phyloP scores from a whole-genome alignment of 768 basidiomycete species.

The Leccinum subgranulosum region DNA sequence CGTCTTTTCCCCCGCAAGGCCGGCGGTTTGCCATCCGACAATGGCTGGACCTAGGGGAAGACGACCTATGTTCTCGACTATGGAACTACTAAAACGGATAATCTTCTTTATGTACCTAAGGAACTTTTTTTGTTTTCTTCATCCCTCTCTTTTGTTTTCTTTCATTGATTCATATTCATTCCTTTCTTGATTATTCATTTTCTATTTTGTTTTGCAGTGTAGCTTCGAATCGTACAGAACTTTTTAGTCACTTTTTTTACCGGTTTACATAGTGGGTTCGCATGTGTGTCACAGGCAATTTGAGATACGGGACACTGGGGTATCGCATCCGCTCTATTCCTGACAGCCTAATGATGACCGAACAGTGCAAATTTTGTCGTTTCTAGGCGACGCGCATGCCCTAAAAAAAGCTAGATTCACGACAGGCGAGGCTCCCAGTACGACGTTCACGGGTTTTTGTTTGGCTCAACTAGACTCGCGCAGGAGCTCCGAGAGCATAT shows the following conservation, averaged over 20 bases:
- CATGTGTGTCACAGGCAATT: constrained; percentile 8
- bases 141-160: background rate
- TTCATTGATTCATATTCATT: background rate
- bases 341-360: background rate
- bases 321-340: background rate
- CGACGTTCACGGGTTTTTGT: background rate
- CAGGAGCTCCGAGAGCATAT: background rate
- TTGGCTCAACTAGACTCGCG: background rate
- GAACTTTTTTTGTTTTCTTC: constrained; percentile 8
- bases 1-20: constrained; percentile 14
- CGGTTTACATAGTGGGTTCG: constrained; percentile 5
- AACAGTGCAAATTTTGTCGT: background rate
- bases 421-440: no score
- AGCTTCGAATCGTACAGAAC: constrained; percentile 16
- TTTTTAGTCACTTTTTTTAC: constrained; percentile 20
- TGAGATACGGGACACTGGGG: background rate
- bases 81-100: constrained; percentile 27
- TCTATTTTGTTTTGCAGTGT: constrained; percentile 31
- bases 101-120: constrained; percentile 24
- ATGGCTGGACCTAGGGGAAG: constrained; percentile 2
- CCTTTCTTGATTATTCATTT: constrained; percentile 28
- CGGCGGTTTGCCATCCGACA: constrained; percentile 1
- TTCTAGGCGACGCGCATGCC: background rate
- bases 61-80: constrained; percentile 14
- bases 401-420: background rate